Base-by-base conservation (phyloP, 139 green algal genomes). In the Yamagishiella unicocca region DNA sequence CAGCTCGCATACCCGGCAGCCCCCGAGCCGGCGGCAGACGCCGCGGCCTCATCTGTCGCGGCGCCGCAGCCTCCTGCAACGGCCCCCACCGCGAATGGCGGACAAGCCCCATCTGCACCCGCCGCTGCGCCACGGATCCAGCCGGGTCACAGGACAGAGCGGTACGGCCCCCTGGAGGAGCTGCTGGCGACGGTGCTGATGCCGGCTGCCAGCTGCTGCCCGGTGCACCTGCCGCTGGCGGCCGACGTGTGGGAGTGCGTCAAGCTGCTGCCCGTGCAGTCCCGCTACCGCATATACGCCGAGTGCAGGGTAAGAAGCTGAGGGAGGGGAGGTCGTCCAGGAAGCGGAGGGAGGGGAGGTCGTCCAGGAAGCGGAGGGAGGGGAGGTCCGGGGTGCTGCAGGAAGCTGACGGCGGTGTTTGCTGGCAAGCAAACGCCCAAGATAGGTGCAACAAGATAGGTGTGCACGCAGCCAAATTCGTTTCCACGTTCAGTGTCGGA, bases 231-330 rank as follows among this genome's bases (percentile, higher is more conserved):
- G 14, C 92, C 88, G 1, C 74, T 97, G 35, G 87, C 89, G 4
- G 53, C 64, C 21, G 93, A 96, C 89, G 79, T 96, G 40, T 98
- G 96, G 96, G 82, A 84, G 3, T 85, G 95, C n/a, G 79, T 98
- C 35, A 45, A 76, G 12, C 67, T 93, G 72, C 88, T 98, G 55
- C 94, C 92, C 17, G 97, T 93, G 86, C 83, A 82, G 38, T 46
- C 87, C 1, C 90, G 95, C 31, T 97, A 93, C 82, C 83, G 79
- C 33, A 66, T 96, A 14, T 97, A 97, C 53, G 77, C 58, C 17
- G 87, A 93, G 37, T 78, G 91, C 25, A 89, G 78, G 87, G 93
- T 92, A 53, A 31, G 83, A 2, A 5, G 29, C 43, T 22, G 19
- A 21, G 53, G 12, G 40, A 6, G 21, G 38, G n/a, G n/a, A n/a